Evolutionary conservation across 2,329 filamentous ascomycete genomes (phyloP).

Genomic region (Pestalotiopsis sp.): DNA sequence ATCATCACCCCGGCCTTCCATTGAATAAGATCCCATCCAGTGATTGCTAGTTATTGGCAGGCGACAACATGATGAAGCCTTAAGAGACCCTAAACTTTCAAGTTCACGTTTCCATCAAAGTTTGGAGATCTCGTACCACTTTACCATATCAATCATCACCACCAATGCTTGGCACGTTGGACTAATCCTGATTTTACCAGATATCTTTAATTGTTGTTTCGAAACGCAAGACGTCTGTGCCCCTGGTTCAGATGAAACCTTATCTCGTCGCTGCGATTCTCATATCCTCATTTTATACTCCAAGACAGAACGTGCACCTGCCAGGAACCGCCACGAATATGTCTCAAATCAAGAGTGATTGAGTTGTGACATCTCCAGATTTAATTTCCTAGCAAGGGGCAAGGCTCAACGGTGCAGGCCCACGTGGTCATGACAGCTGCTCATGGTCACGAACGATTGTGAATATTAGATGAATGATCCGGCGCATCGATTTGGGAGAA

Average conservation of each 20-base stretch:
- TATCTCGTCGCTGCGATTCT: neutral
- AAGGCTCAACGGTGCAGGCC: neutral
- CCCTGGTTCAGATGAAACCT: neutral
- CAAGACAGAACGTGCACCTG: neutral
- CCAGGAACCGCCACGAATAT: neutral
- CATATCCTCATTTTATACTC: neutral
- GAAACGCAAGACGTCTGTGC: neutral
- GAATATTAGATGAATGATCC: neutral
- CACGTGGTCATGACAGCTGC: neutral
- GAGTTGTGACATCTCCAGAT: neutral
- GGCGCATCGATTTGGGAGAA: neutral
- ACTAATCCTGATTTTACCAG: no score
- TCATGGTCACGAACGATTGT: neutral
- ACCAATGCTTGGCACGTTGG: no score
- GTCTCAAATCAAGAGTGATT: neutral
- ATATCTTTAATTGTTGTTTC: neutral
- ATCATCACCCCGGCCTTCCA: no score
- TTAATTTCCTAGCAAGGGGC: neutral
- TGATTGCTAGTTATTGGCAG: no score
- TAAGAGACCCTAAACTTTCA: no score
- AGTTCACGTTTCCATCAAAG: no score
- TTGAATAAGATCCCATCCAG: no score
- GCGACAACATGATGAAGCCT: no score
- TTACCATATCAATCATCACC: no score
- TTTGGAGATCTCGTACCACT: no score